Conservation (phyloP, 2,329 filamentous ascomycete species). For the Chalaropsis thielavioides region DNA sequence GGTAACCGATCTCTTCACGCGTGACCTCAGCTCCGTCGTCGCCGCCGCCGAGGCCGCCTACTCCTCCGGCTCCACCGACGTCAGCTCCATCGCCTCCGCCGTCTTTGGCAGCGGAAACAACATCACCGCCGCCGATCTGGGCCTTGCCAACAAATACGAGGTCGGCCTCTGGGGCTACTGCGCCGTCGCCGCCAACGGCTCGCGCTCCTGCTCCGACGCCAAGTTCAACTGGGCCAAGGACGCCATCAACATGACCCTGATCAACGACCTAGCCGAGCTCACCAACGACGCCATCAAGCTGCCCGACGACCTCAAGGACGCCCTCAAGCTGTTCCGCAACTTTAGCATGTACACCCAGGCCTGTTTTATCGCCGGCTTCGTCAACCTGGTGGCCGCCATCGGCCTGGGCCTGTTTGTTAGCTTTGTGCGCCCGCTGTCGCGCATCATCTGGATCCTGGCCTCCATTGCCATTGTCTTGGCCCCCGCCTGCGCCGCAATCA, state of each 20-base stretch:
- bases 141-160: slow-evolving; percentile 63
- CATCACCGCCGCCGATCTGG: slow-evolving; percentile 43
- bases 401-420: slow-evolving; percentile 68
- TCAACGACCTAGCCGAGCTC: slow-evolving; percentile 39
- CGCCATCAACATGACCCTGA: slow-evolving; percentile 47
- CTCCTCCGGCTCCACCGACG: slow-evolving; percentile 44
- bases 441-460: slow-evolving; percentile 62
- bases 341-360: slow-evolving; percentile 73
- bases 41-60: slow-evolving; percentile 44
- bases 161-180: slow-evolving; percentile 84
- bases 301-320: slow-evolving; percentile 49
- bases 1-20: slow-evolving; percentile 20
- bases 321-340: slow-evolving; percentile 57
- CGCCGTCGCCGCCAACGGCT: slow-evolving; percentile 40
- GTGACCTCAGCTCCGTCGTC: slow-evolving; percentile 41
- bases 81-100: slow-evolving; percentile 19
- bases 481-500: slow-evolving; percentile 49
- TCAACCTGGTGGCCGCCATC: slow-evolving; percentile 56
- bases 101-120: slow-evolving; percentile 26
- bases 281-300: slow-evolving; percentile 45
- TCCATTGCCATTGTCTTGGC: slow-evolving; percentile 43
- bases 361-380: slow-evolving; percentile 59
- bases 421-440: slow-evolving; percentile 68
- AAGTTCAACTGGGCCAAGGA: slow-evolving; percentile 65
- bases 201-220: slow-evolving; percentile 53